A percentile compares a stretch with the other conserved stretches of the same genome.
These are phyloP conservation scores for Hypoxylon sp. DNA, from an alignment of 2,329 filamentous ascomycete genomes.

Conservation along the genomic window DNA sequence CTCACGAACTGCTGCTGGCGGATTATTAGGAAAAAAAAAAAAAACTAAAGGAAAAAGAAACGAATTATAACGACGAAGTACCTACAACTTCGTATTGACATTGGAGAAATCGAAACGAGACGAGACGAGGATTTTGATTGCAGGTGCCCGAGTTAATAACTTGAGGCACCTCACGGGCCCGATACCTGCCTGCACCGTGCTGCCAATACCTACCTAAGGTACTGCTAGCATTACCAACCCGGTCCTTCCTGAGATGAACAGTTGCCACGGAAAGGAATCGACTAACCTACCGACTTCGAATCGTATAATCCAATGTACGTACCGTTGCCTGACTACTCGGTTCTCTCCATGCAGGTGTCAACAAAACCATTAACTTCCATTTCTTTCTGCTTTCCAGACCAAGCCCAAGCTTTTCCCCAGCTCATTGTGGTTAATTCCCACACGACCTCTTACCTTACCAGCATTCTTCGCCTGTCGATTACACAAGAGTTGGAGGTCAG, in stretches of 20 bases:
- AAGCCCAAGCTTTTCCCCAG: background rate
- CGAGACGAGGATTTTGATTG: constrained; percentile 1
- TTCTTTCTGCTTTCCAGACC: constrained; percentile 1
- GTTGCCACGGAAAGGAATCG: constrained; percentile 7
- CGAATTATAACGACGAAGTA: background rate
- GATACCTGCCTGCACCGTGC: constrained; percentile 25
- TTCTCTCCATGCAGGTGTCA: background rate
- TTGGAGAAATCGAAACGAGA: constrained; percentile 11
- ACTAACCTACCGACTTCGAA: background rate
- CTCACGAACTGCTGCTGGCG: constrained; percentile 17
- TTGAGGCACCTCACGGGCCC: background rate
- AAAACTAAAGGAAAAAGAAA: constrained; percentile 5
- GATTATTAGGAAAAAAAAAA: constrained; percentile 1
- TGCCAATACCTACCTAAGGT: constrained; percentile 12
- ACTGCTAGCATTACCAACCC: constrained; percentile 17
- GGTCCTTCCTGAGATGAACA: constrained; percentile 8
- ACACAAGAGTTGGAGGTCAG: constrained; percentile 38
- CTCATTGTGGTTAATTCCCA: constrained; percentile 9
- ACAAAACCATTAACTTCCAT: background rate
- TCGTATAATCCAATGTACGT: constrained; percentile 17
- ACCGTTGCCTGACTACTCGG: constrained; percentile 1
- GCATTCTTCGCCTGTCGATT: constrained; percentile 23
- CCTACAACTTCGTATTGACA: background rate
- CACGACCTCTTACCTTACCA: constrained; percentile 29
- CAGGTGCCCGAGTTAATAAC: constrained; percentile 20